phyloP scores from a whole-genome alignment of 2,329 filamentous ascomycete species.

The Ceratocystis huliohia region DNA sequence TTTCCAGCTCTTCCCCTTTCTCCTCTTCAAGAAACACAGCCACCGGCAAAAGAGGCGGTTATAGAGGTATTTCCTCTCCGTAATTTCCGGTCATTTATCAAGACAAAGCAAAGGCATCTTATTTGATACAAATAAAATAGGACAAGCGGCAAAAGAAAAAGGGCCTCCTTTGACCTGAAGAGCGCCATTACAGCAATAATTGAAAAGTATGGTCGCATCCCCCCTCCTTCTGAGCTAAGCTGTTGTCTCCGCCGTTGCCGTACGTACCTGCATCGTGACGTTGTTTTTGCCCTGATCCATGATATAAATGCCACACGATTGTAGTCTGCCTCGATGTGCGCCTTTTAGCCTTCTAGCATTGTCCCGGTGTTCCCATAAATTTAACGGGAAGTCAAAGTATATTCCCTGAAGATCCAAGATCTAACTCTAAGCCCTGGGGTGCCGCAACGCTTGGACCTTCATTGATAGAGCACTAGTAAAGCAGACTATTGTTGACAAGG shows the following conservation, averaged over 20 bases:
- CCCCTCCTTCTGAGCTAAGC: background rate
- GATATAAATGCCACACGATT: too few species aligned
- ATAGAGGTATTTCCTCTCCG: background rate
- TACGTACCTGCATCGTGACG: background rate
- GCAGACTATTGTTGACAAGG: too few species aligned
- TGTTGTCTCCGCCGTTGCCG: background rate
- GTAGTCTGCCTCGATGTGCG: too few species aligned
- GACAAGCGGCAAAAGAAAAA: background rate
- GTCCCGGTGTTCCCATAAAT: too few species aligned
- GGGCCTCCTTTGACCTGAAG: background rate
- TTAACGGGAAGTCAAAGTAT: too few species aligned
- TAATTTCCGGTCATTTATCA: background rate
- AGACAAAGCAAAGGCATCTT: too few species aligned
- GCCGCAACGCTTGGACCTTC: too few species aligned
- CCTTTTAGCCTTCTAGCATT: too few species aligned
- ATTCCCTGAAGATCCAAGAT: too few species aligned
- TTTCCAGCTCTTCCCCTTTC: background rate
- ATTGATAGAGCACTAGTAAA: too few species aligned
- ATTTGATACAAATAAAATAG: background rate
- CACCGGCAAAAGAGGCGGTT: background rate
- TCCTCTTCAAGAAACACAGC: background rate
- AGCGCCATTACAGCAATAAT: background rate
- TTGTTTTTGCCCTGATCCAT: too few species aligned
- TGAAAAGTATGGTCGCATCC: background rate
- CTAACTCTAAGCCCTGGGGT: too few species aligned